Percentiles rank a stretch among this genome's conserved stretches.
phyloP scores from a whole-genome alignment of 2,329 filamentous ascomycete species.

The Hymenoscyphus repandus region DNA sequence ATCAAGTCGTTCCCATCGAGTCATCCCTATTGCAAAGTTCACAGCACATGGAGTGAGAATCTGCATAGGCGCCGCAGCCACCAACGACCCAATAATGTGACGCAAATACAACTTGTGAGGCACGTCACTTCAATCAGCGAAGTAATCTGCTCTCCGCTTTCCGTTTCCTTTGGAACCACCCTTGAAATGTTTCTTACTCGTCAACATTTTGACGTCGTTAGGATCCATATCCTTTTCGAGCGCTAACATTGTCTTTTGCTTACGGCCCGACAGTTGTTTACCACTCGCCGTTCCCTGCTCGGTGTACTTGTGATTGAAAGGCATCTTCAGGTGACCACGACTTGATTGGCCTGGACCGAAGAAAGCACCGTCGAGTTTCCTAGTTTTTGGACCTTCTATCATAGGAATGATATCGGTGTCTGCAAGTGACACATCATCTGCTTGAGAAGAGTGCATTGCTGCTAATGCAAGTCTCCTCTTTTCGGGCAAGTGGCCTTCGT shows the following conservation, averaged over 20 bases:
- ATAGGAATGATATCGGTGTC: slow-evolving; percentile 47
- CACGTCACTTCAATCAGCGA: slow-evolving; percentile 25
- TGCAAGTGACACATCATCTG: slow-evolving; percentile 34
- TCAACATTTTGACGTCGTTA: slow-evolving; percentile 61
- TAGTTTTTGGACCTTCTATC: slow-evolving; percentile 65
- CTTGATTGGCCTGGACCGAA: slow-evolving; percentile 63
- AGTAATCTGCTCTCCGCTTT: slow-evolving; percentile 34
- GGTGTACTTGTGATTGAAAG: slow-evolving; percentile 86
- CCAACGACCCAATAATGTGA: neutral
- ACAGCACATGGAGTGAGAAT: neutral
- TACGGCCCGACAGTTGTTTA: slow-evolving; percentile 76
- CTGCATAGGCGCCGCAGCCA: slow-evolving; percentile 6
- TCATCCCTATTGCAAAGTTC: neutral
- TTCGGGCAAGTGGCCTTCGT: slow-evolving; percentile 72
- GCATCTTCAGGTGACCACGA: slow-evolving; percentile 65
- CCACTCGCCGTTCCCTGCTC: slow-evolving; percentile 63
- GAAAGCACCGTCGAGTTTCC: slow-evolving; percentile 80
- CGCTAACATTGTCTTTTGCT: slow-evolving; percentile 74
- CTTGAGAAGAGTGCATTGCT: slow-evolving; percentile 29
- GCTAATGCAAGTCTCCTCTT: slow-evolving; percentile 67
- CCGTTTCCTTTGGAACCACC: slow-evolving; percentile 59
- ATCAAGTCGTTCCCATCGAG: neutral
- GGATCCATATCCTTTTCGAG: slow-evolving; percentile 81
- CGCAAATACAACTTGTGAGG: neutral
- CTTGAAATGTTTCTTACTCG: slow-evolving; percentile 92